Percentiles rank a stretch among this genome's conserved stretches.
phyloP scores from a whole-genome alignment of 2,329 filamentous ascomycete species.

The Delphinella strobiligena region DNA sequence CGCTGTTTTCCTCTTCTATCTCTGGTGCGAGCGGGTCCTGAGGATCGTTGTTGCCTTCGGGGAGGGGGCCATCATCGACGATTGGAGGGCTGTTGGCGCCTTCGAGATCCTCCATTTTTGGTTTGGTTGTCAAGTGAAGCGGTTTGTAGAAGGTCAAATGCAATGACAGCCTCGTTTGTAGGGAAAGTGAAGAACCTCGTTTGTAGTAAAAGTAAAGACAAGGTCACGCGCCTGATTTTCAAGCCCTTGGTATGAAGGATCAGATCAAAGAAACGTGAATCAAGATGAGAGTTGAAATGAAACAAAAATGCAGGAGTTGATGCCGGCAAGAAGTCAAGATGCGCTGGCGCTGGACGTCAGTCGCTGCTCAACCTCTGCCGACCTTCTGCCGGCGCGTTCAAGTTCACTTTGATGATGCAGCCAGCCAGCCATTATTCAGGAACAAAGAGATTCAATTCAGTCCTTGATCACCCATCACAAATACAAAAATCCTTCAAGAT shows the following conservation, averaged over 20 bases:
- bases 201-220: too few species aligned
- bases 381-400: neutral
- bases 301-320: too few species aligned
- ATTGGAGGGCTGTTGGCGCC: slow-evolving; percentile 23
- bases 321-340: too few species aligned
- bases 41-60: slow-evolving; percentile 36
- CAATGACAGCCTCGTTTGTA: too few species aligned
- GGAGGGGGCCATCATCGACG: slow-evolving; percentile 27
- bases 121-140: neutral
- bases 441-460: neutral
- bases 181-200: too few species aligned
- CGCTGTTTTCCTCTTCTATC: slow-evolving; percentile 35
- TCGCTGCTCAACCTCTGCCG: neutral
- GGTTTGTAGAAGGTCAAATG: neutral
- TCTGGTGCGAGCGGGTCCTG: slow-evolving; percentile 33
- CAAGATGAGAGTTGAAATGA: too few species aligned
- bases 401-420: too few species aligned
- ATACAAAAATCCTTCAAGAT: neutral
- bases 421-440: too few species aligned
- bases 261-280: too few species aligned
- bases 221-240: too few species aligned
- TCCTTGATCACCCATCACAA: neutral
- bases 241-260: too few species aligned
- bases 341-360: neutral
- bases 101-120: slow-evolving; percentile 11